A percentile compares a stretch with the other conserved stretches of the same genome.
phyloP scores from a whole-genome alignment of 495 filamentous ascomycete genomes.

The Corynascus novoguineensis region DNA sequence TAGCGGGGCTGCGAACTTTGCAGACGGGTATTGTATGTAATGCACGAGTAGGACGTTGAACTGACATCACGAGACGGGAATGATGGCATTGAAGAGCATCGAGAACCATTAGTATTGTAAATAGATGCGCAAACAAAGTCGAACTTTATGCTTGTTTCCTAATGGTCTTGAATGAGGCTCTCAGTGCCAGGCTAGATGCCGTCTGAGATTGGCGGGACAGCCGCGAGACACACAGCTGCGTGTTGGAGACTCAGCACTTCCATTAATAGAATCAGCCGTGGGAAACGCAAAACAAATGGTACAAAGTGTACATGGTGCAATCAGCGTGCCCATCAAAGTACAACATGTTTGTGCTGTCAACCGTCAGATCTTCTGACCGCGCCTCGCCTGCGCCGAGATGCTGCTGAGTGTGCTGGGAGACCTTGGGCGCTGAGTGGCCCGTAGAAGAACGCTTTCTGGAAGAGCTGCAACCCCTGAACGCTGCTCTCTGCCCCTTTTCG shows the following conservation, averaged over 20 bases:
- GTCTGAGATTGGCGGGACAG: background rate
- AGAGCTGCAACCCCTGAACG: conserved; percentile 5
- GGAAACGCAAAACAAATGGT: background rate
- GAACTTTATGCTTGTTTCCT: too few species aligned
- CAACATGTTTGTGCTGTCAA: background rate
- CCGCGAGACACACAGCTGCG: background rate
- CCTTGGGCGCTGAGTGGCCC: background rate
- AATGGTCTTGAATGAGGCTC: too few species aligned
- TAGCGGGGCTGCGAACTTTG: too few species aligned
- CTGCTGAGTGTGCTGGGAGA: background rate
- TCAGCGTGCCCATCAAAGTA: too few species aligned
- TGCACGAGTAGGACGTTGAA: too few species aligned
- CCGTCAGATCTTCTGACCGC: background rate
- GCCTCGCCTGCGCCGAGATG: conserved; percentile 1
- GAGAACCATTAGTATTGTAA: too few species aligned
- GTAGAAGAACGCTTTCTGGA: background rate
- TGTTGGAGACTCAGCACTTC: background rate
- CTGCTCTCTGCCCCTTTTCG: conserved; percentile 9
- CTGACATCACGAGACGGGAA: too few species aligned
- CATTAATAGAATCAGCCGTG: conserved; percentile 1
- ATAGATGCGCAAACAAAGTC: too few species aligned
- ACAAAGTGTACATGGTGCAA: too few species aligned
- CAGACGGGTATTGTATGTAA: too few species aligned
- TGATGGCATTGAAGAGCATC: too few species aligned
- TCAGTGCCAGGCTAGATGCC: too few species aligned